Evolutionary conservation across 208 protist genomes (phyloP).

Genomic region (Crithidia brevicula): DNA sequence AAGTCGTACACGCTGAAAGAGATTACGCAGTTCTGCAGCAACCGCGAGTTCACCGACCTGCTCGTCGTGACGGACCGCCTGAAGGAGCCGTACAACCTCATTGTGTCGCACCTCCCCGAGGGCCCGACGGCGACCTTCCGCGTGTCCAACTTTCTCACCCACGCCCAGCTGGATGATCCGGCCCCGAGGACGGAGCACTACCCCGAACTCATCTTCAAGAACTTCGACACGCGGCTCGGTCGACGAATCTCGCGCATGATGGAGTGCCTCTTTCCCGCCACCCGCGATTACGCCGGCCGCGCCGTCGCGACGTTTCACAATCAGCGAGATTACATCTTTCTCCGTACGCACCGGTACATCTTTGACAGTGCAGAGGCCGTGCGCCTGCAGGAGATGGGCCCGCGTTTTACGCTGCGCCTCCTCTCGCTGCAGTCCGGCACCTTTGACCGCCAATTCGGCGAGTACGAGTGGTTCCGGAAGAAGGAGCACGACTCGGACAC

Average conservation of each 20-base stretch:
- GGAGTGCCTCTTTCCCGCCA: conserved; percentile 89
- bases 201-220: conserved; percentile 95
- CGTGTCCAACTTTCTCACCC: conserved; percentile 85
- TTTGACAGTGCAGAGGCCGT: conserved; percentile 91
- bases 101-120: conserved; percentile 89
- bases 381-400: conserved; percentile 93
- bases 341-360: conserved; percentile 93
- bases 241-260: conserved; percentile 86
- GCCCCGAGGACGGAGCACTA: conserved; percentile 91
- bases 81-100: conserved; percentile 88
- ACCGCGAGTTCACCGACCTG: conserved; percentile 91
- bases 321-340: conserved; percentile 95
- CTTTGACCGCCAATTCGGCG: conserved; percentile 93
- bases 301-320: conserved; percentile 94
- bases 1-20: conserved; percentile 92
- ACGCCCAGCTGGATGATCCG: conserved; percentile 80
- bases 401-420: conserved; percentile 90
- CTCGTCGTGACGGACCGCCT: conserved; percentile 88
- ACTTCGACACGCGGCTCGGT: conserved; percentile 93
- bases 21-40: conserved; percentile 90
- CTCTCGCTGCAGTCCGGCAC: conserved; percentile 91
- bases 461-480: conserved; percentile 95
- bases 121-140: conserved; percentile 91
- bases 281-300: conserved; percentile 88
- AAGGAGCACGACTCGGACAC: conserved; percentile 92